These are phyloP conservation scores for Penicillium vulpinum DNA, from an alignment of 2,329 filamentous ascomycete genomes.

Conservation along the genomic window DNA sequence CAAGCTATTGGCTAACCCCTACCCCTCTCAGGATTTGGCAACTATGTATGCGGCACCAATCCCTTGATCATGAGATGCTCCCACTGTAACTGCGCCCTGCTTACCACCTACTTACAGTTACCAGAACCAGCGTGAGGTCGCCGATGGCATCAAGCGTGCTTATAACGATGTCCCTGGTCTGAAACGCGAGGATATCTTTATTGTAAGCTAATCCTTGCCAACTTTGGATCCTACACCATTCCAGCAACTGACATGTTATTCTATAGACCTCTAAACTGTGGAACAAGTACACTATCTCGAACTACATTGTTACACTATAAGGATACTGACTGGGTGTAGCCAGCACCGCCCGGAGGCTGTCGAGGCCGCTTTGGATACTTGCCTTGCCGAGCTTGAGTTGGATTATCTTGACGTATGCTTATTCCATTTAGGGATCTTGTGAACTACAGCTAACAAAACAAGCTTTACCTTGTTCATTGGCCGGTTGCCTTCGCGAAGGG, in stretches of 20 bases:
- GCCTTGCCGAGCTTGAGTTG: constrained; percentile 53
- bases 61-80: background rate
- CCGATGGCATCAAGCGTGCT: constrained; percentile 36
- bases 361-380: constrained; percentile 51
- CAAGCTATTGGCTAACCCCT: constrained; percentile 12
- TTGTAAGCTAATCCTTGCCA: constrained; percentile 28
- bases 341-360: constrained; percentile 54
- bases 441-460: constrained; percentile 3
- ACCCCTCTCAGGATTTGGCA: constrained; percentile 36
- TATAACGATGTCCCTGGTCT: constrained; percentile 41
- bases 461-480: constrained; percentile 50
- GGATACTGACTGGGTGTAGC: constrained; percentile 13
- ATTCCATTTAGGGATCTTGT: constrained; percentile 11
- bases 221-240: background rate
- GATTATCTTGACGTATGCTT: constrained; percentile 56
- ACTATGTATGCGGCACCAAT: constrained; percentile 34
- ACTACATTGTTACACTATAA: too few species aligned
- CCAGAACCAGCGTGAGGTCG: constrained; percentile 42
- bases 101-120: constrained; percentile 25
- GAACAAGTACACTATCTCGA: constrained; percentile 43
- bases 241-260: background rate
- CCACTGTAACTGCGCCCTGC: background rate
- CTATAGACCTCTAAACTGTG: constrained; percentile 60
- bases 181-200: constrained; percentile 45
- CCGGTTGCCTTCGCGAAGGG: constrained; percentile 44